These are phyloP conservation scores for Zalaria obscura DNA, from an alignment of 2,329 filamentous ascomycete species.

Conservation along the genomic window DNA sequence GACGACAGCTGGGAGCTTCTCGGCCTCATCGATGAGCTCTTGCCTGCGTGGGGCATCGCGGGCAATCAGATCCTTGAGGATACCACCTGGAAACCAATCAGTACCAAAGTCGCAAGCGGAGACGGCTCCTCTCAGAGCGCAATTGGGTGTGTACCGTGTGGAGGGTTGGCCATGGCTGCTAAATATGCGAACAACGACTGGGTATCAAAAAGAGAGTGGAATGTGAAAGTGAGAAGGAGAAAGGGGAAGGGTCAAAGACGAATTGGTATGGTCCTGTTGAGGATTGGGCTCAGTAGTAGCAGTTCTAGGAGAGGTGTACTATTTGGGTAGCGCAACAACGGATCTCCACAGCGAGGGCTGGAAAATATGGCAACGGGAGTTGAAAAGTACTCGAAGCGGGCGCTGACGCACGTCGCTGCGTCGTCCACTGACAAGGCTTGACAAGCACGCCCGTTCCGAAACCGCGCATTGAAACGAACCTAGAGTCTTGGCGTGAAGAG, in stretches of 20 bases:
- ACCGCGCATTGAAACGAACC: too few relatives aligned
- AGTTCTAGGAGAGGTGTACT: too few relatives aligned
- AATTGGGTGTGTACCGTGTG: constrained; percentile 26
- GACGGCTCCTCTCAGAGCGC: too few relatives aligned
- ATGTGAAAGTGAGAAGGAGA: constrained; percentile 3
- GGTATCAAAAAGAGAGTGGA: not conserved
- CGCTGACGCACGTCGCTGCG: too few relatives aligned
- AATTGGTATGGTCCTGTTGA: not conserved
- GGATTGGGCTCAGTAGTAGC: not conserved
- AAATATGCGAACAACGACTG: not conserved
- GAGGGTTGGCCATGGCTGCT: constrained; percentile 33
- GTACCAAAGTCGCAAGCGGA: constrained; percentile 1
- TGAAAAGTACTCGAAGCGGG: too few relatives aligned
- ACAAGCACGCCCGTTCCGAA: too few relatives aligned
- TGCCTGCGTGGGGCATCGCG: constrained; percentile 74
- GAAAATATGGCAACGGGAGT: too few relatives aligned
- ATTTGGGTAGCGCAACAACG: too few relatives aligned
- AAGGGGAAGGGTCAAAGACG: not conserved
- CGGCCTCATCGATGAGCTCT: constrained; percentile 71
- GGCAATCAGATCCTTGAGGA: constrained; percentile 95
- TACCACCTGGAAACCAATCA: constrained; percentile 46
- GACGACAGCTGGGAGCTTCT: constrained; percentile 68
- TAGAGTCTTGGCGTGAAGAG: too few relatives aligned
- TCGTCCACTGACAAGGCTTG: too few relatives aligned
- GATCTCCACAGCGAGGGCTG: too few relatives aligned